Evolutionary conservation across 768 basidiomycete species (phyloP).

Genomic region (Termitomyces sp.): DNA sequence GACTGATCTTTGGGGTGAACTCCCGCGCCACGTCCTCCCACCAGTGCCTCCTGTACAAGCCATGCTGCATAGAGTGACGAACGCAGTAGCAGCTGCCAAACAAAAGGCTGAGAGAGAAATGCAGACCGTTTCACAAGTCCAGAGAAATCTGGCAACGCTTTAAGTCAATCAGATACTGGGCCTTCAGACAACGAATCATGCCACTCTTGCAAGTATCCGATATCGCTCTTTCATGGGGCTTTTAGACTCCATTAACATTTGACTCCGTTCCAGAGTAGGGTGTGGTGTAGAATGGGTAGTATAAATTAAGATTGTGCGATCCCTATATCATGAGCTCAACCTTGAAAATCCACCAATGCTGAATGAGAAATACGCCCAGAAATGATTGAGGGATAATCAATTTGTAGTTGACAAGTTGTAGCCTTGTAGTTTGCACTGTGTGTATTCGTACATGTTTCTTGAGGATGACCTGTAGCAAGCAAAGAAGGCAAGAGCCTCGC

Average conservation of each 20-base stretch:
- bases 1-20: conserved; percentile 13
- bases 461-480: too few species aligned
- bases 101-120: conserved; percentile 8
- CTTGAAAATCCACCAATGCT: background rate
- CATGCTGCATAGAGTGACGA: conserved; percentile 8
- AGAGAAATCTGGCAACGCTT: background rate
- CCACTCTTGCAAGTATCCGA: background rate
- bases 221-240: background rate
- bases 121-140: background rate
- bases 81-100: background rate
- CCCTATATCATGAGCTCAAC: background rate
- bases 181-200: background rate
- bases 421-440: too few species aligned
- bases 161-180: background rate
- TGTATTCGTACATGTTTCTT: too few species aligned
- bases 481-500: background rate
- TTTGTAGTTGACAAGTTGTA: background rate
- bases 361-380: background rate
- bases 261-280: background rate
- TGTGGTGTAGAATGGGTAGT: background rate
- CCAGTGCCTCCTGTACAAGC: conserved; percentile 6
- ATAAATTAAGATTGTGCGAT: too few species aligned
- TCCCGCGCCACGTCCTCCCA: conserved; percentile 7
- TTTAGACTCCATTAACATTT: background rate
- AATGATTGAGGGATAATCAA: background rate